Evolutionary conservation across 176 grass and related monocot genomes (phyloP), one percentile per base, ranked within the genome.

Genomic region (Thalia dealbata): DNA sequence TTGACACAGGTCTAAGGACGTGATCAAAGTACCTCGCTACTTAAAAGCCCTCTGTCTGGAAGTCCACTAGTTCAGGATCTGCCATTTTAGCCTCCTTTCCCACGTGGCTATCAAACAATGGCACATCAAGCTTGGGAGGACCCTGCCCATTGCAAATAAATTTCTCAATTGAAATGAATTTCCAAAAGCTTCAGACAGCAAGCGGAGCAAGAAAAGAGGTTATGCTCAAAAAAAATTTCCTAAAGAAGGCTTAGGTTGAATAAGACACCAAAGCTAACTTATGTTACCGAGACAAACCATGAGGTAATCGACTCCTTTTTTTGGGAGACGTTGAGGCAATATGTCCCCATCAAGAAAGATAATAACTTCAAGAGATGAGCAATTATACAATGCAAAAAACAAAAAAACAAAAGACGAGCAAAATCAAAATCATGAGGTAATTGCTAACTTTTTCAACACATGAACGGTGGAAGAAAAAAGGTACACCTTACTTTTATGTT

Each of bases 81-180:
- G 50, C 50, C 22, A 54, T 30, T 8, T 25, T 70, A 7, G 29
- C 0, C 21, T 74, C 72, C 30, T 74, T 59, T 74, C 26, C 29
- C 52, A 38, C 23, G 15, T 63, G 14, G 16, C 12, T 35, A 25
- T 61, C 56, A 46, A 75, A 75, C 14, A 63, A 4, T 18, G 73
- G 58, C 10, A n/a, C 10, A 28, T 46, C 73, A 45, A 75, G 73
- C 58, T 75, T 75, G 14, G 73, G 73, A 75, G 73, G 73, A 23
- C 22, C 27, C 73, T 75, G 59, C 8, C 1, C 73, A 75, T 48
- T 23, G 27, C n/a, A 28, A 9, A 63, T 11, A 46, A 55, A 75
- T 4, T 61, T 16, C 15, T 62, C 19, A 27, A 10, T 48, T 11
- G 24, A 12, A 9, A 46, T 14, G 41, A 25, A 61, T 21, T 8